Base-by-base conservation (phyloP, 306 rosid species). In the Abrus precatorius region DNA sequence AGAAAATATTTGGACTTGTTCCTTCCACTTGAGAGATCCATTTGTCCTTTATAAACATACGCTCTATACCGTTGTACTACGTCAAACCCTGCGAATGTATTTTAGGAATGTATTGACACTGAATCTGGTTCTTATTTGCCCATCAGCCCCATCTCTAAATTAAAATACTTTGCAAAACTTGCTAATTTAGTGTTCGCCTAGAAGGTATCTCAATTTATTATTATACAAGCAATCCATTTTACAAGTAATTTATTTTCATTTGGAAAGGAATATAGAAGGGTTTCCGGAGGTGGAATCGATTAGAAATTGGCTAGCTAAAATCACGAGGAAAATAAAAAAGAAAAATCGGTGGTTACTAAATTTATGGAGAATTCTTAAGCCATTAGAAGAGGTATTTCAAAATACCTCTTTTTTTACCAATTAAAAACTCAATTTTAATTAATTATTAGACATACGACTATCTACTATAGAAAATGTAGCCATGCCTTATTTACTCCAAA, bases 41-140 rank as follows among this genome's bases (percentile, higher is more conserved):
- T 59, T 65, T 78, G 69, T 74, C 69, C 41, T 65, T 61, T 45
- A 40, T 74, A 38, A 65, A 75, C 76, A 10, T 61, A 49, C 65
- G 44, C 11, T n/a, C 5, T 59, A 32, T 81, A 43, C 77, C 65
- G 44, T 61, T 44, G 27, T 76, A 62, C 10, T 50, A 60, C 72
- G 79, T 55, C 28, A 63, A 64, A 73, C 68, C 40, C 68, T 66
- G 47, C 20, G 11, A 32, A 20, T 82, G 38, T 82, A 40, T 34
- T 28, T 57, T 50, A 48, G 56, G 82, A 56, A 40, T 77, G 7
- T 45, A 20, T 55, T 70, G 56, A 45, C 59, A 14, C 41, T 59
- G 29, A 75, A 9, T 63, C 34, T n/a, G n/a, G 9, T 66, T 69
- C 61, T 30, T 12, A 27, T 45, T 11, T 38, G 5, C 56, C 45